Percentiles rank a stretch among this genome's conserved stretches.
Evolutionary conservation across 768 basidiomycete species (phyloP).

Genomic region (Mycena galopus): DNA sequence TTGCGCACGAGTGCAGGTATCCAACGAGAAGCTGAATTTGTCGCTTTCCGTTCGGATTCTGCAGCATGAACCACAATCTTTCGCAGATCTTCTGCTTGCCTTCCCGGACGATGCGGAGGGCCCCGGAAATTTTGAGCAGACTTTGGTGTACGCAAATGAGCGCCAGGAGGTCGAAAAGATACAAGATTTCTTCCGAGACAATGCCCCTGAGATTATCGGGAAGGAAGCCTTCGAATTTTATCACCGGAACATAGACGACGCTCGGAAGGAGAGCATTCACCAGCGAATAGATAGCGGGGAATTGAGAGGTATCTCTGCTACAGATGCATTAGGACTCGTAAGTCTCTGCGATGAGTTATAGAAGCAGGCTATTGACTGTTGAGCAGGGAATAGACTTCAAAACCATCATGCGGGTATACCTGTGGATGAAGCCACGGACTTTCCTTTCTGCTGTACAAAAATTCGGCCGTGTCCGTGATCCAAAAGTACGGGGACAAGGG

Average conservation of each 20-base stretch:
- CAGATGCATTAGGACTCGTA: constrained; percentile 36
- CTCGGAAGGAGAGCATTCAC: constrained; percentile 19
- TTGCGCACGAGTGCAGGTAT: background rate
- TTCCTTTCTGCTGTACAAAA: too few species aligned
- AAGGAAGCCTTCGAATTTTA: constrained; percentile 32
- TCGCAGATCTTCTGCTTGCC: constrained; percentile 28
- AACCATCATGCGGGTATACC: too few species aligned
- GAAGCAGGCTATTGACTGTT: background rate
- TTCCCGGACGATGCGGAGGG: background rate
- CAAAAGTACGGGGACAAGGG: too few species aligned
- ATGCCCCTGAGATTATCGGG: constrained; percentile 15
- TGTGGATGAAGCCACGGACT: too few species aligned
- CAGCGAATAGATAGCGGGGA: constrained; percentile 2
- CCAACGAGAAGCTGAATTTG: constrained; percentile 8
- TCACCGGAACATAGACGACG: constrained; percentile 25
- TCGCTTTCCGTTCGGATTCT: constrained; percentile 1
- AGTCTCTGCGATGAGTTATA: background rate
- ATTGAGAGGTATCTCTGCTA: constrained; percentile 25
- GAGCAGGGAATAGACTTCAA: too few species aligned
- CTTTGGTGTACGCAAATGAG: constrained; percentile 30
- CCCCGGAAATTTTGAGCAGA: constrained; percentile 26
- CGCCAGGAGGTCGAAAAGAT: constrained; percentile 31
- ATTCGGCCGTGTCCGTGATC: too few species aligned
- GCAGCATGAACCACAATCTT: constrained; percentile 28
- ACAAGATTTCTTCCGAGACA: constrained; percentile 32